Conservation (phyloP, 805 yeast genomes). For the Wickerhamiella australiensis region DNA sequence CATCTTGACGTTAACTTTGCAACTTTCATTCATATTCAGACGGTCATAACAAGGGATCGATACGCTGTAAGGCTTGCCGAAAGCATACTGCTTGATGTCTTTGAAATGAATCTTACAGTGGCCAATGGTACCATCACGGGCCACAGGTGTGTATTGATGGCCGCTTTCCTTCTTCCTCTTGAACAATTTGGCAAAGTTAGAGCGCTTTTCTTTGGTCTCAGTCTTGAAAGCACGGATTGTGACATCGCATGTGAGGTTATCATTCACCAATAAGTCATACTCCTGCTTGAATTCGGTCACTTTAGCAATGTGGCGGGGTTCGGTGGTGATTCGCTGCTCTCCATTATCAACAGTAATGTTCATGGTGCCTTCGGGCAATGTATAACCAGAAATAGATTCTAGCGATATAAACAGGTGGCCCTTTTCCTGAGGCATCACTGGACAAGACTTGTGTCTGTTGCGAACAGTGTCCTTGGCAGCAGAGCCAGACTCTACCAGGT, state of each 20-base stretch:
- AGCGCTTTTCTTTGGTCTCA: constrained; percentile 1
- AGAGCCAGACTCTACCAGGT: background rate
- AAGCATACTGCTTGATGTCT: constrained; percentile 36
- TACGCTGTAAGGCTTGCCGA: constrained; percentile 32
- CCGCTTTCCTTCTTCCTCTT: background rate
- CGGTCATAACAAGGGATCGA: constrained; percentile 1
- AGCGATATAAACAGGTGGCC: constrained; percentile 37
- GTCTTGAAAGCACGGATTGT: constrained; percentile 48
- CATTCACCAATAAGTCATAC: constrained; percentile 55
- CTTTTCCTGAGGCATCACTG: constrained; percentile 29
- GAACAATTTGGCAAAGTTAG: constrained; percentile 6
- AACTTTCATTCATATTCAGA: constrained; percentile 26
- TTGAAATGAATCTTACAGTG: constrained; percentile 46
- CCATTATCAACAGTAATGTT: constrained; percentile 60
- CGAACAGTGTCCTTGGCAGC: background rate
- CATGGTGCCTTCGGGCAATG: constrained; percentile 37
- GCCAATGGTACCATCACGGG: constrained; percentile 72
- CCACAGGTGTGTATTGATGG: constrained; percentile 29
- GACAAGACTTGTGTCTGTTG: background rate
- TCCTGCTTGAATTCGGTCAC: constrained; percentile 46
- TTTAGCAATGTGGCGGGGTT: constrained; percentile 31
- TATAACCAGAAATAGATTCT: constrained; percentile 37
- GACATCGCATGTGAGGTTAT: constrained; percentile 43
- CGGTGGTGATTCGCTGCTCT: constrained; percentile 61
- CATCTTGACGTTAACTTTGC: constrained; percentile 42